A percentile compares a stretch with the other conserved stretches of the same genome.
Evolutionary conservation across 352 stramenopile genomes (phyloP).

Genomic region (Phytophthora meadii): DNA sequence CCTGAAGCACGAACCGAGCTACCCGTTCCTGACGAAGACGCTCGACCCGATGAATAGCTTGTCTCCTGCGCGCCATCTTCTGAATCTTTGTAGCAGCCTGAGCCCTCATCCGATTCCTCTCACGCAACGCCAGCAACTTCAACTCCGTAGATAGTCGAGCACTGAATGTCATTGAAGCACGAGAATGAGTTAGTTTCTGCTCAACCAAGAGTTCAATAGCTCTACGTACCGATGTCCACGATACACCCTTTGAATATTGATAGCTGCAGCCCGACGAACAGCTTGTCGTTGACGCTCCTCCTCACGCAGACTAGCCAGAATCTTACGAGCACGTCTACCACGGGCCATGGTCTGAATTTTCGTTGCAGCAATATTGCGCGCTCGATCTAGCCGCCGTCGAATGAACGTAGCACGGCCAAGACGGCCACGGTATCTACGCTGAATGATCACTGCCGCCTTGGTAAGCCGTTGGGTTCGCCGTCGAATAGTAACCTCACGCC

Average conservation of each 20-base stretch:
- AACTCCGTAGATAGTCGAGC: constrained; percentile 71
- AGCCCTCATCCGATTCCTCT: constrained; percentile 60
- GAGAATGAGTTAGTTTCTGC: neutral
- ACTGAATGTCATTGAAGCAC: constrained; percentile 21
- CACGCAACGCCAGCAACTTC: constrained; percentile 65
- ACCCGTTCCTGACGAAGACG: constrained; percentile 41
- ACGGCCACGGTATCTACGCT: constrained; percentile 73
- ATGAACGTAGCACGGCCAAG: constrained; percentile 72
- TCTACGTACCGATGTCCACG: constrained; percentile 63
- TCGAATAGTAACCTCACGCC: constrained; percentile 38
- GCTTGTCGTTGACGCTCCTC: constrained; percentile 34
- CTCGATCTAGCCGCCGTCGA: constrained; percentile 60
- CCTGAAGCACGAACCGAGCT: constrained; percentile 49
- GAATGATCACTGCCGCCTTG: constrained; percentile 62
- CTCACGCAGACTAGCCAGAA: constrained; percentile 41
- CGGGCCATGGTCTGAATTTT: constrained; percentile 67
- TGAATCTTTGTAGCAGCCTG: constrained; percentile 78
- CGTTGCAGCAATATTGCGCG: constrained; percentile 46
- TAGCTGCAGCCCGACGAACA: constrained; percentile 50
- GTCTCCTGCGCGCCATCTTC: constrained; percentile 49
- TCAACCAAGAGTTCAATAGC: neutral
- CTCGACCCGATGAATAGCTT: constrained; percentile 53
- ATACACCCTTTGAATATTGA: constrained; percentile 77
- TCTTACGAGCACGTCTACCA: constrained; percentile 43
- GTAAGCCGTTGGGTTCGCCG: constrained; percentile 38